Evolutionary conservation across 2,329 filamentous ascomycete genomes (phyloP), one percentile per base, ranked within the genome.

Genomic region (Herpotrichia juniperi): DNA sequence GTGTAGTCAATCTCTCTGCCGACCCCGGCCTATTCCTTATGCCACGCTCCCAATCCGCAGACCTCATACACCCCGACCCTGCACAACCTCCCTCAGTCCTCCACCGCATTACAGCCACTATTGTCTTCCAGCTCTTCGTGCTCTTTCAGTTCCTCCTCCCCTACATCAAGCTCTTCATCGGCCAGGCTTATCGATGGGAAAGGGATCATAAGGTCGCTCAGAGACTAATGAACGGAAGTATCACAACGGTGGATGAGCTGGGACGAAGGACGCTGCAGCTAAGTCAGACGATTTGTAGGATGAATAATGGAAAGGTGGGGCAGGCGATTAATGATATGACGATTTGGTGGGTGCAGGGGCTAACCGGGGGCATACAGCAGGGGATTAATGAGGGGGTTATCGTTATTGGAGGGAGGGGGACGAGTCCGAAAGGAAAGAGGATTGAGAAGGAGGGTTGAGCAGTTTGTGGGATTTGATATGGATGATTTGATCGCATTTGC

Each of bases 331-430:
- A 81, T 16, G 81, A 83, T 26, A 64, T 83, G 9, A 79, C 81
- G 2, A 68, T 81, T 2, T 91, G 87, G 84, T 81, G 85, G 62
- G 71, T 88, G 1, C 80, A 87, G 56, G 83, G 85, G 17, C 74
- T 91, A 45, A 80, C 84, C 1, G 86, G 85, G 12, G 89, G 88
- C 0, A 76, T 91, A 35, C 84, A 85, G 61, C 86, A 90, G 59
- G 87, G 88, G 5, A 75, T 79, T 30, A 79, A 78, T 1, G 80
- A 85, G 54, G 83, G 83, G 0, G 75, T 85, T 68, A 66, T 73
- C 17, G 72, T 80, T 35, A 54, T 83, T 42, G 78, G 79, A 2
- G 51, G 67, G 31, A 55, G 48, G 26, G 21, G 40, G 14, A 49
- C 49, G 48, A 45, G 26, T 17, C 28, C 53, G 26, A 35, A 19